Conservation (phyloP, 1,139 yeast genomes). For the Pichia cactophila region DNA sequence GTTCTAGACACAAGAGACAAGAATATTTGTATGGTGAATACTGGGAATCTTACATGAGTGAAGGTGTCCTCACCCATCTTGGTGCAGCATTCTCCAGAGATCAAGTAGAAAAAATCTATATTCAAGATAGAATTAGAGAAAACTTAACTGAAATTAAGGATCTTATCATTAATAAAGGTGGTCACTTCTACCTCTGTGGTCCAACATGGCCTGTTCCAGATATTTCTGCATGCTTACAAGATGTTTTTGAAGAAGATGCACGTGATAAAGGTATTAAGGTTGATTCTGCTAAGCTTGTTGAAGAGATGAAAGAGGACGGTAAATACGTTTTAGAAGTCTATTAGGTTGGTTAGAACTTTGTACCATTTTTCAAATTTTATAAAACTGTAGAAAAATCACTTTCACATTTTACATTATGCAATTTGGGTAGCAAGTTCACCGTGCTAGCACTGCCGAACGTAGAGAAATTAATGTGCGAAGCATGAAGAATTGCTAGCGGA, state of each 20-base stretch:
- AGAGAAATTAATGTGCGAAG: no score
- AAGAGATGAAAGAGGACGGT: conserved; percentile 87
- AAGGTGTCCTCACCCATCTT: conserved; percentile 85
- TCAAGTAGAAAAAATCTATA: conserved; percentile 89
- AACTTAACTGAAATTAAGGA: conserved; percentile 64
- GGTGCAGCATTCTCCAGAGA: conserved; percentile 99
- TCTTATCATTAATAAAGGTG: conserved; percentile 71
- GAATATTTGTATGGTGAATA: conserved; percentile 94
- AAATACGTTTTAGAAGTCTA: conserved; percentile 93
- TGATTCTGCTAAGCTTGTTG: conserved; percentile 75
- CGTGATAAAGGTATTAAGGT: conserved; percentile 54
- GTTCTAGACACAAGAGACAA: conserved; percentile 93
- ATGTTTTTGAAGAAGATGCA: conserved; percentile 70
- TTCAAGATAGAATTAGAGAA: conserved; percentile 88
- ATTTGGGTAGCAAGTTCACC: no score
- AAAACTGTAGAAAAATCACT: no score
- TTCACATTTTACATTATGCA: no score
- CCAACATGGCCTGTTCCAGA: conserved; percentile 99
- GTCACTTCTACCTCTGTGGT: conserved; percentile 94
- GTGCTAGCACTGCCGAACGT: no score
- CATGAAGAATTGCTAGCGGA: no score
- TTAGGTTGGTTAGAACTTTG: conserved; percentile 28
- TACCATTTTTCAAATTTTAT: neutral
- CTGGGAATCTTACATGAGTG: conserved; percentile 94
- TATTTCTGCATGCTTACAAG: conserved; percentile 83